Conservation (phyloP, 148 eudicot species). For the Nepenthes mirabilis region DNA sequence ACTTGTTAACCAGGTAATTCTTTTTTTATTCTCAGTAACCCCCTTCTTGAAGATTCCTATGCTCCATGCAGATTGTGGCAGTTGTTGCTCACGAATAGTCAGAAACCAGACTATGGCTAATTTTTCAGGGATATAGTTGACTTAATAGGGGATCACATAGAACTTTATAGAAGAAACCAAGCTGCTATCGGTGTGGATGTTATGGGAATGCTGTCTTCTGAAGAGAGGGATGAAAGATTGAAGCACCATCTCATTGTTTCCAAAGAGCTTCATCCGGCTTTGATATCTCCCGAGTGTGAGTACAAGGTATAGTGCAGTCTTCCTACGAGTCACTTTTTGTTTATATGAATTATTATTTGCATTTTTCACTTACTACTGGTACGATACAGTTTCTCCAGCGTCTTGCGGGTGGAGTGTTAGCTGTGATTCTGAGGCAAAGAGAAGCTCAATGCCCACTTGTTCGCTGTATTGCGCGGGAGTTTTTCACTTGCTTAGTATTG, state of each 20-base stretch:
- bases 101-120: constrained; percentile 6
- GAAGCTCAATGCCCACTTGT: constrained; percentile 11
- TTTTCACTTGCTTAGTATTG: constrained; percentile 9
- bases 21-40: not conserved
- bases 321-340: constrained; percentile 14
- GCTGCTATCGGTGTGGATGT: constrained; percentile 83
- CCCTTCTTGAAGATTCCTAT: not conserved
- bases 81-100: not conserved
- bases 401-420: constrained; percentile 65
- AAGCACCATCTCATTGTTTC: constrained; percentile 84
- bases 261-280: constrained; percentile 90
- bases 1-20: constrained; percentile 73
- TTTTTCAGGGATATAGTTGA: constrained; percentile 78
- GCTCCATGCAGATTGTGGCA: too few relatives aligned
- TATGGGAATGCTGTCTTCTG: constrained; percentile 86
- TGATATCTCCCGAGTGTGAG: constrained; percentile 85
- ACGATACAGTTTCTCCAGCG: constrained; percentile 62
- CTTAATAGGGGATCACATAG: constrained; percentile 79
- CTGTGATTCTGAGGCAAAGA: constrained; percentile 64
- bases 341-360: constrained; percentile 5
- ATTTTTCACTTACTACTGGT: constrained; percentile 10
- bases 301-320: constrained; percentile 77
- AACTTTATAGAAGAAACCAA: constrained; percentile 85
- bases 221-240: constrained; percentile 94
- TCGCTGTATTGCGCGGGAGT: constrained; percentile 60